Base-by-base conservation (phyloP, 345 rosid species). In the Melaleuca alternifolia region DNA sequence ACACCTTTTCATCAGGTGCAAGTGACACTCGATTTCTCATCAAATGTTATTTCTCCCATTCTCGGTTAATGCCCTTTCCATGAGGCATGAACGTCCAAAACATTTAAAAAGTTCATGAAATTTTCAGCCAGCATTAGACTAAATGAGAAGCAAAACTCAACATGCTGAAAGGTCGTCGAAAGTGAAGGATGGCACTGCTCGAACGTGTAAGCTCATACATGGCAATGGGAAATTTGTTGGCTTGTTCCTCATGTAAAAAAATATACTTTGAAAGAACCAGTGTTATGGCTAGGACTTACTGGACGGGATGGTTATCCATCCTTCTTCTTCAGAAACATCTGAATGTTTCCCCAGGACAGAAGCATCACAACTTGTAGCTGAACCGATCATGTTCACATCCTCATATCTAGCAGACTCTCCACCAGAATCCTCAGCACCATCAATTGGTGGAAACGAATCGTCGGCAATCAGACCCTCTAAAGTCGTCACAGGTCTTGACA, bases 271-370 rank as follows among this genome's bases (percentile, higher is more conserved):
- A 46, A 82, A 24, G 84, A 46, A 82, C 54, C 84, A 86, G 51
- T 62, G 75, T 51, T 52, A 83, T 51, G 44, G 50, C 51, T 23
- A 86, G 87, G 51, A 83, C 71, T 54, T 93, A 97, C 99, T 93
- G 71, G 89, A 92, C n/a, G 99, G 99, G 84, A 98, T 94, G 28
- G 92, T 91, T 88, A 98, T 94, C 96, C 97, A 95, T 88, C 99
- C 99, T 92, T 98, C 95, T 89, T 95, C 96, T 50, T 94, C 97
- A 11, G 95, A 90, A 33, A 98, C 99, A 93, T 94, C 96, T 5
- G 86, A 90, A 91, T 95, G 94, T 20, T 91, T 93, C 76, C 93
- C 97, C 85, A 87, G 51, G 65, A 76, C 86, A 85, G 85, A 59
- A 83, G 89, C 87, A 79, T 89, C 92, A 48, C 62, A 85, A 84